Base-by-base conservation (phyloP, 257 asterid genomes). In the Lavandula angustifolia region DNA sequence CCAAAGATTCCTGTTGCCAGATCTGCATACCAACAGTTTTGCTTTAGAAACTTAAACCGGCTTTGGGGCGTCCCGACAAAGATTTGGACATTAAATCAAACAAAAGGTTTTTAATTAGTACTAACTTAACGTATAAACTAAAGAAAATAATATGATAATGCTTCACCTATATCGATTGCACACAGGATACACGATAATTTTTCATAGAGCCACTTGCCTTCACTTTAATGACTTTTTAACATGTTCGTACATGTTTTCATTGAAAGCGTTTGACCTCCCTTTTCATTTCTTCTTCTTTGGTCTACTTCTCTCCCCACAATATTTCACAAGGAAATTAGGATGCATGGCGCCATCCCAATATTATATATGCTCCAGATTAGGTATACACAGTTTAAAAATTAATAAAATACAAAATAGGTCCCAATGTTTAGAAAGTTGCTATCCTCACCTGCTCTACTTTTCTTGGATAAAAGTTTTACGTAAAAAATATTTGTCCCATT, bases 161-260 rank as follows among this genome's bases (percentile, higher is more conserved):
- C 47, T 22, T 27, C 38, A 34, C 62, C 17, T 60, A n/a, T n/a
- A 43, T 54, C 46, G 29, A 69, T 49, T 51, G 50, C 51, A 62
- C 66, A 67, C 12, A 72, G 71, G 73, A 68, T 69, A 55, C 68
- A 62, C 64, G 79, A 74, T 82, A 54, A 79, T 72, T 62, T 54
- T 70, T 47, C 61, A 56, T 60, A 59, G 68, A 41, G 17, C 60
- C 72, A 79, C 77, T 71, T 62, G 75, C 76, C 72, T 74, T 55
- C 31, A 33, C 76, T 66, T 80, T 72, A n/a, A 67, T 62, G 76
- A 70, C 82, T 76, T 80, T 78, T 42, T 56, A 50, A 64, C 47
- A 63, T 67, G 78, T 69, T 66, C 75, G 80, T 73, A 67, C 82
- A 48, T 43, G 41, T 11, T 27, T 55, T 60, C 38, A 70, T 75